Conservation (phyloP, 176 grass and related monocot genomes). For the Juncus inflexus region DNA sequence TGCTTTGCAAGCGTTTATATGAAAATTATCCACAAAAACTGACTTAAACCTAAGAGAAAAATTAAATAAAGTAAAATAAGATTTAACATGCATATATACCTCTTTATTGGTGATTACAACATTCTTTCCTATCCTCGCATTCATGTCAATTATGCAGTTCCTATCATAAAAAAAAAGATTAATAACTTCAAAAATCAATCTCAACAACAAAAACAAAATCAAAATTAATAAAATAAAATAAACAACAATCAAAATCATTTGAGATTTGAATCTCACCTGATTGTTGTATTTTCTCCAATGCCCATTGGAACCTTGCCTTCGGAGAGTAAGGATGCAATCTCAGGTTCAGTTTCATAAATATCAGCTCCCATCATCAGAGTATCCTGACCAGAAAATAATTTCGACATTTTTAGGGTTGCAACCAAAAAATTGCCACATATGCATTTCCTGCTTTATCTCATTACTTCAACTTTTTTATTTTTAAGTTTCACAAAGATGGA, state of each 20-base stretch:
- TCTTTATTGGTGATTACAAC: conserved; percentile 46
- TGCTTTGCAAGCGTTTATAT: too few relatives aligned
- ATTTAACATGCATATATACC: conserved; percentile 10
- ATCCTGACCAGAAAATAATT: conserved; percentile 33
- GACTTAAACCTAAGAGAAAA: too few relatives aligned
- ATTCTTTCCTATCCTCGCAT: conserved; percentile 61
- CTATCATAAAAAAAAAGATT: conserved; percentile 17
- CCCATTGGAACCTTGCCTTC: conserved; percentile 54
- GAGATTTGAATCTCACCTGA: conserved; percentile 33
- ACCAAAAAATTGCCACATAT: too few relatives aligned
- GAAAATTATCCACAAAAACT: too few relatives aligned
- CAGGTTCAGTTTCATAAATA: conserved; percentile 56
- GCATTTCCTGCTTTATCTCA: too few relatives aligned
- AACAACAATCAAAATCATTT: background rate
- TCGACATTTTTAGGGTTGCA: too few relatives aligned
- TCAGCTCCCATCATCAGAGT: conserved; percentile 77
- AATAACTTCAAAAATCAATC: background rate
- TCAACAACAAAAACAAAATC: background rate
- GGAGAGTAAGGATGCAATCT: conserved; percentile 36
- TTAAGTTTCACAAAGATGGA: too few relatives aligned
- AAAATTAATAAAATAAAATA: background rate
- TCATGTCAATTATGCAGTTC: conserved; percentile 81
- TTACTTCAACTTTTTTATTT: too few relatives aligned
- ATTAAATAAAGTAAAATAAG: too few relatives aligned
- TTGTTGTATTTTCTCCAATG: conserved; percentile 63